Evolutionary conservation across 306 rosid species (phyloP).

Genomic region (Medicago arabica): DNA sequence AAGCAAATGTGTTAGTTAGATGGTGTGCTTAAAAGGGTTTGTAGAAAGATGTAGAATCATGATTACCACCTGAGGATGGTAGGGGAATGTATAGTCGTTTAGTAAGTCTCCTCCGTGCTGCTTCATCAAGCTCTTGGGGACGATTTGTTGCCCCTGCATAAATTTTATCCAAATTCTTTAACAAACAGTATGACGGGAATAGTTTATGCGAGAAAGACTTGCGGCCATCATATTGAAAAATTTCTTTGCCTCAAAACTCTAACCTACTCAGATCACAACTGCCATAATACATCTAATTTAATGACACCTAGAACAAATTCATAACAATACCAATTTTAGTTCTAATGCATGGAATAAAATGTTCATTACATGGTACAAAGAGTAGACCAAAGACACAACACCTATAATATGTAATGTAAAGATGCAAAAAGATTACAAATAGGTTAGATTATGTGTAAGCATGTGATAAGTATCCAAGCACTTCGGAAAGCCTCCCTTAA

Average conservation of each 20-base stretch:
- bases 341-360: not conserved
- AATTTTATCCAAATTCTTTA: slow-evolving; percentile 35
- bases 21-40: slow-evolving; percentile 25
- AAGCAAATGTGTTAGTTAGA: slow-evolving; percentile 44
- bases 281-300: not conserved
- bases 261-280: slow-evolving; percentile 2
- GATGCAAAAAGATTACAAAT: not conserved
- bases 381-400: not conserved
- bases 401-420: not conserved
- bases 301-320: not conserved
- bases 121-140: slow-evolving; percentile 98
- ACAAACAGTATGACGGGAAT: slow-evolving; percentile 25
- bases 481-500: not conserved
- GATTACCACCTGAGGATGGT: slow-evolving; percentile 77
- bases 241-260: not conserved
- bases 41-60: slow-evolving; percentile 14
- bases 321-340: slow-evolving; percentile 12
- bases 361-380: slow-evolving; percentile 5
- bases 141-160: slow-evolving; percentile 90
- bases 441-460: not conserved
- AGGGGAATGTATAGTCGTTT: slow-evolving; percentile 93
- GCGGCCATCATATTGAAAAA: slow-evolving; percentile 15
- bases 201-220: slow-evolving; percentile 7
- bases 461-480: not conserved
- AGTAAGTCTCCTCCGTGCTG: slow-evolving; percentile 92